Evolutionary conservation across 2,329 filamentous ascomycete genomes (phyloP), one percentile per base, ranked within the genome.

Genomic region (Phyllosticta paracitricarpa): DNA sequence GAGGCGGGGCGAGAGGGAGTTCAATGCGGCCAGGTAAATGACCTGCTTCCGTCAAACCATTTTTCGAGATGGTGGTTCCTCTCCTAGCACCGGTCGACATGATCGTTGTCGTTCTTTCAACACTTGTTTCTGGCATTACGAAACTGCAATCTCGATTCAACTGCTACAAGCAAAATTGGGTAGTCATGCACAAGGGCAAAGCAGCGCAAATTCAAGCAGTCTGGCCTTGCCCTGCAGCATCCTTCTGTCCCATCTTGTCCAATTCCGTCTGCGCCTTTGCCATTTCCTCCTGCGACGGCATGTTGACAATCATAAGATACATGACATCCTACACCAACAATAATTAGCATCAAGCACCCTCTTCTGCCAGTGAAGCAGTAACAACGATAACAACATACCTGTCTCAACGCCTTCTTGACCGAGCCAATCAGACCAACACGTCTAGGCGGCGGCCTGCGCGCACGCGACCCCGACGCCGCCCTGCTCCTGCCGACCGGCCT

Each of bases 301-400:
- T 19, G 61, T 68, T 68, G 7, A 70, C 68, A 60, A 68, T 64
- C 57, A 65, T 67, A 52, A 70, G 62, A 54, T 69, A 70, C 56
- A 70, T 40, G 12, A 68, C 61, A 61, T 66, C 63, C 56, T 64
- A 30, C 54, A 14, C 4, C 22, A 59, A 10, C 30, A 22, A n/a
- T 22, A 10, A 5, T 55, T 35, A 26, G 12, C n/a, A n/a, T 7
- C 25, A 17, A 6, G 4, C 40, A 12, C 19, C 19, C 48, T 24
- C 22, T 28, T 25, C 54, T 2, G 19, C 19, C 19, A 22, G 19
- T 22, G 19, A 22, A 40, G 7, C 26, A 56, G 14, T 35, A 5
- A 5, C n/a, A n/a, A n/a, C 10, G 2, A 22, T 22, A 19, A 25
- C 19, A 14, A 48, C 57, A 25, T 30, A 59, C 57, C 51, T 59